Percentiles rank a stretch among this genome's conserved stretches.
These are phyloP conservation scores for Trichoderma virens DNA, from an alignment of 495 filamentous ascomycete species.

Conservation along the genomic window DNA sequence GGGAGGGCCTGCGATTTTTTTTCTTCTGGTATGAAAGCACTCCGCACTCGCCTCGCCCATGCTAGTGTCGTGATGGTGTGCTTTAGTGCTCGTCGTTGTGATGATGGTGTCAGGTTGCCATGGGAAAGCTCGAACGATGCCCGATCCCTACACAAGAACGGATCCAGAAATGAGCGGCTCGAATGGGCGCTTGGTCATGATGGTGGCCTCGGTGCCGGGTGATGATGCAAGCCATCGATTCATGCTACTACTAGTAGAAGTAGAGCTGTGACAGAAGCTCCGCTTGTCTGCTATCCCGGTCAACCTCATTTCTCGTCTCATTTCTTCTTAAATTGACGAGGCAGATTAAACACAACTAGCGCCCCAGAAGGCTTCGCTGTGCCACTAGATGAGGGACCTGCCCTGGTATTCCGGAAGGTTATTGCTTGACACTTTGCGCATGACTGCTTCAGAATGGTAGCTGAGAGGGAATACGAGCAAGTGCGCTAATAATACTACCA, in stretches of 20 bases:
- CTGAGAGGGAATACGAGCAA: no score
- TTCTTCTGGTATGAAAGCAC: neutral
- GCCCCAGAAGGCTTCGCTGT: neutral
- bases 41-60: neutral
- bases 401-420: no score
- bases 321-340: neutral
- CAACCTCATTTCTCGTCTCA: constrained; percentile 3
- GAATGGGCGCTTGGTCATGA: neutral
- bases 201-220: neutral
- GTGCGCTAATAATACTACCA: no score
- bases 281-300: neutral
- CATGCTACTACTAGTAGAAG: no score
- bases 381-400: no score
- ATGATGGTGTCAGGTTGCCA: neutral
- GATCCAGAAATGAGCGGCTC: neutral
- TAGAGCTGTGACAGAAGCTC: neutral
- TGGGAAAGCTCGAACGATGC: neutral
- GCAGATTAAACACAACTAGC: neutral
- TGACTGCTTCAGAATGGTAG: neutral
- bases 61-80: no score
- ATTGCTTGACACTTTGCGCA: no score
- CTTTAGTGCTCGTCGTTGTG: no score
- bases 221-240: constrained; percentile 8
- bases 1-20: no score
- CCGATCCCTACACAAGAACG: neutral